These are phyloP conservation scores for Melastoma malabathricum DNA, from an alignment of 345 rosid species.

Conservation along the genomic window DNA sequence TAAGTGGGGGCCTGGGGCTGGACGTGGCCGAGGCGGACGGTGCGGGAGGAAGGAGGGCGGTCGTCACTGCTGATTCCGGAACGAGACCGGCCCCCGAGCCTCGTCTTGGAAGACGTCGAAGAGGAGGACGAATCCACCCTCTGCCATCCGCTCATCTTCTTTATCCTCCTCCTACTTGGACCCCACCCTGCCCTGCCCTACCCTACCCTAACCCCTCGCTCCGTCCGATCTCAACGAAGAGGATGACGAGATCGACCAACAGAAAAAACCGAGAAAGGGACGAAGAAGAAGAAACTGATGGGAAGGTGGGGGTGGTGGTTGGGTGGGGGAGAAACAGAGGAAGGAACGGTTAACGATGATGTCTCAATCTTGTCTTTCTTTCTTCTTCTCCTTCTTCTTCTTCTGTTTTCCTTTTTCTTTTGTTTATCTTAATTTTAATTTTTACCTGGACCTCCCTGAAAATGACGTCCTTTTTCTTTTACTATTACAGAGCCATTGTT, in stretches of 20 bases:
- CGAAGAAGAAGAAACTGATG: too few relatives aligned
- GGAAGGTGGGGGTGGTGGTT: too few relatives aligned
- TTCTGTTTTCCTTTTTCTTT: not conserved
- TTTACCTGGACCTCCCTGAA: too few relatives aligned
- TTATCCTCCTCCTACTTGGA: slow-evolving; percentile 7
- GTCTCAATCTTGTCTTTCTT: slow-evolving; percentile 3
- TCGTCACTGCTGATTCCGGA: slow-evolving; percentile 14
- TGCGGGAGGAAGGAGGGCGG: slow-evolving; percentile 34
- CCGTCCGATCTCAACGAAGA: not conserved
- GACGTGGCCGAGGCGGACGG: slow-evolving; percentile 80
- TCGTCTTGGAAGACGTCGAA: slow-evolving; percentile 12
- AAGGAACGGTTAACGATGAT: not conserved
- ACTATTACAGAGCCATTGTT: too few relatives aligned
- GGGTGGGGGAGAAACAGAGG: too few relatives aligned
- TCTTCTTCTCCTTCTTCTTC: not conserved
- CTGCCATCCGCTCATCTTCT: slow-evolving; percentile 55
- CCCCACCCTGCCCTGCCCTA: slow-evolving; percentile 2
- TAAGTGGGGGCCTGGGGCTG: slow-evolving; percentile 95
- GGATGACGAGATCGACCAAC: slow-evolving; percentile 6
- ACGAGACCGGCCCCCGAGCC: slow-evolving; percentile 21
- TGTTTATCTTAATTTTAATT: too few relatives aligned
- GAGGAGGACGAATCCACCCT: slow-evolving; percentile 34
- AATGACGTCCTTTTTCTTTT: too few relatives aligned
- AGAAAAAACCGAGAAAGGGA: too few relatives aligned
- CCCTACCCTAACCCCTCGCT: not conserved